Conservation (phyloP, 176 grass and related monocot species). For the Hordeum vulgare region MorexV3_pseudomolecules_assembly NC_058521.1:530807596-530808095, state of each 20-base stretch:
- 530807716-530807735: not conserved
- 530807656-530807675: not conserved
- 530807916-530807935: not conserved
- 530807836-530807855: not conserved
- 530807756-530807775: constrained; percentile 6
- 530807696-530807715: not conserved
- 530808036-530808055: not conserved
- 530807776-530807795: not conserved
- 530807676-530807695: constrained; percentile 8
- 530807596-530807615: not conserved
- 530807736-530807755: not conserved
- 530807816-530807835: not conserved
- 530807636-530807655: not conserved
- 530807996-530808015: not conserved
- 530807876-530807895: not conserved
- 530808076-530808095: not conserved
- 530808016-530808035: not conserved
- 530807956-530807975: not conserved
- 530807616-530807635: not conserved
- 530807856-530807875: not conserved
- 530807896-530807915: not conserved
- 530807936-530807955: not conserved
- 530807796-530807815: not conserved
- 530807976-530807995: not conserved
- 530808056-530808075: not conserved